Base-by-base conservation (phyloP, 139 green algal species). In the Gonium pectorale region DNA sequence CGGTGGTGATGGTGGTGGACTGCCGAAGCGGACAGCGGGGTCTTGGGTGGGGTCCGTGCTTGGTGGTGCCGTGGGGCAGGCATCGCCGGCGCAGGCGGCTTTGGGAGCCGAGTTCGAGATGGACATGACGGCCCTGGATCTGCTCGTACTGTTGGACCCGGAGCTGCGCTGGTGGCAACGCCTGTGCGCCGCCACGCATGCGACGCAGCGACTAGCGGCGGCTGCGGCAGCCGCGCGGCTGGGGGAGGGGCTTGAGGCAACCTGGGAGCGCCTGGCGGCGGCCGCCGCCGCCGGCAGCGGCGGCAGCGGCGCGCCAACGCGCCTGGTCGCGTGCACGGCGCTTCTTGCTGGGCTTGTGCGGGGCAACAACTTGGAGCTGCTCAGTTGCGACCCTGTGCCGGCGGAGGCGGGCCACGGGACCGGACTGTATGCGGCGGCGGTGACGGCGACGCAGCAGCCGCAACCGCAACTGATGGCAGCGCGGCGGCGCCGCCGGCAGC, bases 161-260 rank as follows among this genome's bases (percentile, higher is more conserved):
- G 62, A 73, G 62, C 77, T 83, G 31, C 60, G 77, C n/a, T 83
- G 77, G 77, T 83, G 77, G 77, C 77, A 83, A 62, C 60, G 77
- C 31, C 43, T 83, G 59, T 83, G 77, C 41, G 22, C 43, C 29
- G 62, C 60, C 26, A 74, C 62, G 22, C 77, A 83, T 43, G 77
- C 77, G 7, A 73, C 62, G 62, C 77, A 83, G 77, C 60, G 38
- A 3, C 0, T 83, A 44, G 60, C 77, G 0, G 59, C 49, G 1
- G 77, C 77, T 6, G 60, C 44, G 33, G 43, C 77, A 24, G 60
- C 60, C 24, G 44, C 62, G 77, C 43, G 49, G 31, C 62, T 83
- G 62, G 31, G 62, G 77, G 77, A 9, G 22, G 77, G 43, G 33
- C 62, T 83, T 31, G 62, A 83, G 43, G 31, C 62, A 2, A 62